Conservation (phyloP, 2,329 filamentous ascomycete species). For the Fusarium pseudocircinatum region DNA sequence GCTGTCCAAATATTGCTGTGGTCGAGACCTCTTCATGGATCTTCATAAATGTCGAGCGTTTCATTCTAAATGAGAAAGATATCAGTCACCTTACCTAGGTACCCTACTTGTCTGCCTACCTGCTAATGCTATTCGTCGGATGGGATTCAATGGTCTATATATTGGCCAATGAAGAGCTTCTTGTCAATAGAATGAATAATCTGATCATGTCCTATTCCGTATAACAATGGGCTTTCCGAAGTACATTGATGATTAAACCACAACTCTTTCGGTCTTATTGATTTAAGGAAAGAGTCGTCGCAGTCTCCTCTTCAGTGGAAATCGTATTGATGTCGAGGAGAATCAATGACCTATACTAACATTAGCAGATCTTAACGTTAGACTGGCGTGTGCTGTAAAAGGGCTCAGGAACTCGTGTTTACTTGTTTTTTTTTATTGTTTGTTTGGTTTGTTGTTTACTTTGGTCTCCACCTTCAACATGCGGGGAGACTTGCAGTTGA, state of each 20-base stretch:
- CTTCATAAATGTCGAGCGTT: background rate
- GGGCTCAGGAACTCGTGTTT: background rate
- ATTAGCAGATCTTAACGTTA: background rate
- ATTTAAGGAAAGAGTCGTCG: background rate
- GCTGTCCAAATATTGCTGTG: background rate
- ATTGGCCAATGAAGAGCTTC: background rate
- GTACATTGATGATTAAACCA: background rate
- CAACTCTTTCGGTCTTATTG: background rate
- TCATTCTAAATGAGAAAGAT: background rate
- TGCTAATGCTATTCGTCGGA: background rate
- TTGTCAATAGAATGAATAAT: background rate
- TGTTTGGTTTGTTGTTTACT: constrained; percentile 22
- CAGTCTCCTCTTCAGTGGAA: background rate
- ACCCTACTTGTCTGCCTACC: background rate
- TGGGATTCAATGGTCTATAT: background rate
- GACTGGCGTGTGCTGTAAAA: background rate
- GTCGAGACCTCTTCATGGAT: background rate
- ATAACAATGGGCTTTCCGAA: background rate
- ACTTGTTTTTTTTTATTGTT: constrained; percentile 9
- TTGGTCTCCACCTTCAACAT: constrained; percentile 4
- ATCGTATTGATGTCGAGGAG: constrained; percentile 11
- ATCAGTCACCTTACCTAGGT: background rate
- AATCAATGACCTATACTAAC: background rate
- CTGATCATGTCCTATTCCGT: background rate
- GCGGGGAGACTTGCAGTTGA: background rate